Base-by-base conservation (phyloP, 257 asterid genomes). In the Solanum pinnatisectum region DNA sequence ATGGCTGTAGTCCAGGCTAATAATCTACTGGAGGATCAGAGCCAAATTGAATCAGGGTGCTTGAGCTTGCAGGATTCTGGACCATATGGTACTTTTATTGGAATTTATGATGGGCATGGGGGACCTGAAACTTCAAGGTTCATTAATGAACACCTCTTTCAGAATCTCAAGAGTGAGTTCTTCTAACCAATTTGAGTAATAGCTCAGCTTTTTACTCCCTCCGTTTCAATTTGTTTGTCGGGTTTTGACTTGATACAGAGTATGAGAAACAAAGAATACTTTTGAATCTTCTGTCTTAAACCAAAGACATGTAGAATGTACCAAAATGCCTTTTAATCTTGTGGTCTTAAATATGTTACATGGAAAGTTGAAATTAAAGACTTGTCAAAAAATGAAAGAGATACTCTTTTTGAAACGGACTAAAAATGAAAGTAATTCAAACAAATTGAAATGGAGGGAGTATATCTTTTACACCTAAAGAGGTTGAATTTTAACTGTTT, bases 1-100 rank as follows among this genome's bases (percentile, higher is more conserved):
- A 94, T 94, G 97, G 97, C 97, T 90, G 97, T 94, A 87, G 96
- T 94, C 86, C 97, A 94, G 89, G 97, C 97, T 84, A 94, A 94
- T 92, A 92, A 92, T 90, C 88, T 94, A 60, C 93, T 93, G 15
- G 97, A 94, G 92, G 97, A 94, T 92, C 97, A 94, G 89, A 91
- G 97, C 86, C 97, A 93, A 88, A 90, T 94, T 25, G 96, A 94
- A 89, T 93, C 96, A 68, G 97, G 97, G 63, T 88, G 92, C 86
- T 89, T 94, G 88, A 93, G 97, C 82, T 85, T 89, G 60, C 91
- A 90, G 74, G 96, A 92, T 79, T 90, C 94, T 46, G 97, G 96
- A 35, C 96, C 97, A 10, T 90, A 88, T 89, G 97, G 97, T 86
- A 93, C 97, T 84, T 94, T 94, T 84, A 91, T 94, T 23, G 97